Evolutionary conservation across 169 alveolate genomes (phyloP), one percentile per base, ranked within the genome.

Genomic region (Plasmodium cynomolgi): DNA sequence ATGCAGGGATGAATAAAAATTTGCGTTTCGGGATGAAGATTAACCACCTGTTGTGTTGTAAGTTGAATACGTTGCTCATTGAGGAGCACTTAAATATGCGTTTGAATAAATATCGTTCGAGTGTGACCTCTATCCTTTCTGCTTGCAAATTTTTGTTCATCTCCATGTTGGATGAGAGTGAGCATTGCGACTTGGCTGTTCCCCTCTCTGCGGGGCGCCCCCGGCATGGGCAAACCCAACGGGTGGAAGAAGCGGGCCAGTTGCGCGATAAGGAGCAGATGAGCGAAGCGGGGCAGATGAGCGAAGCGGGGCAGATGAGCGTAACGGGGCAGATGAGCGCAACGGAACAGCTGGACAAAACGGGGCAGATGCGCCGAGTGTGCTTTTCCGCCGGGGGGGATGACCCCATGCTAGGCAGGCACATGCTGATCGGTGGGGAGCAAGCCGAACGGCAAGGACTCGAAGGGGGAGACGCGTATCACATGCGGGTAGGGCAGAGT

Each of bases 101-200:
- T 4, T 62, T 90, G 33, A 80, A 68, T 26, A 90, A 80, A 33
- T 39, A 23, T 1, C 37, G 56, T 90, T 80, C 50, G 13, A 26
- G 13, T 26, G 31, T 7, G 0, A 90, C 62, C 17, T 58, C 54
- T n/a, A 34, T 90, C 6, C 6, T 68, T 44, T 90, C 94, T 0
- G 94, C 90, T 7, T 90, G 94, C 50, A 90, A 73, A 23, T 90
- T 90, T 90, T 80, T 90, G 50, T 90, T 90, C 72, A 56, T 90
- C 20, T 90, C 91, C 3, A 54, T 90, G 26, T 54, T 90, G 31
- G 90, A 90, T 41, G 94, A 90, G 54, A 44, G n/a, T 26, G 88
- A 81, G 26, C n/a, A 81, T 50, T 34, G 29, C 47, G 41, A 79
- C 1, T 47, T 29, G 50, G 37, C 20, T 26, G 17, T 72, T 3